Percentiles rank a stretch among this genome's conserved stretches.
Conservation (phyloP, 2,329 filamentous ascomycete genomes). For the Talaromyces islandicus region DNA sequence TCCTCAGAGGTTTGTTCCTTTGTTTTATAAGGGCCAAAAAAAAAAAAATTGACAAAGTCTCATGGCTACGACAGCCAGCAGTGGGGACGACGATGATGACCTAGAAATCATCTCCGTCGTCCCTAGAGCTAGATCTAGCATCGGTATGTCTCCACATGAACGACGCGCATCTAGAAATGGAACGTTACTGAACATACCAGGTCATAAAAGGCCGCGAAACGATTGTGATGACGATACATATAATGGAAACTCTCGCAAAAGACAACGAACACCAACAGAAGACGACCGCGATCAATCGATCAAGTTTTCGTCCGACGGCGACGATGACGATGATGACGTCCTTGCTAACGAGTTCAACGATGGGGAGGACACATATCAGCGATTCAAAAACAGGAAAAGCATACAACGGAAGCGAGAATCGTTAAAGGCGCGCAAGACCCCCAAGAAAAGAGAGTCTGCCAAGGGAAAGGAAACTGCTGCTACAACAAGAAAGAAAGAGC, state of each 20-base stretch:
- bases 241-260: background rate
- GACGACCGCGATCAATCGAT: background rate
- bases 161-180: background rate
- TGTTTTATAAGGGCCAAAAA: too few species aligned
- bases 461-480: conserved; percentile 3
- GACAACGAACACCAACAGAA: background rate
- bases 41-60: background rate
- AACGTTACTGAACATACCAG: background rate
- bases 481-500: conserved; percentile 23
- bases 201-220: conserved; percentile 3
- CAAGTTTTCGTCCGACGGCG: background rate
- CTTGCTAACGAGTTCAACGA: conserved; percentile 31
- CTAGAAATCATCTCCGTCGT: conserved; percentile 34
- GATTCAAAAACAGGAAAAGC: conserved; percentile 57
- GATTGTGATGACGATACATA: background rate
- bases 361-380: conserved; percentile 48
- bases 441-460: background rate
- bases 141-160: background rate
- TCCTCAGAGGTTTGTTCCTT: too few species aligned
- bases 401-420: conserved; percentile 48
- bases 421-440: conserved; percentile 39
- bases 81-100: conserved; percentile 38
- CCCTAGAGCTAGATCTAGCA: background rate
- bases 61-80: conserved; percentile 19
- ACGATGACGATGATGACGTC: conserved; percentile 20